Evolutionary conservation across 106 monocot species (phyloP).

Genomic region (Chionographis japonica): DNA sequence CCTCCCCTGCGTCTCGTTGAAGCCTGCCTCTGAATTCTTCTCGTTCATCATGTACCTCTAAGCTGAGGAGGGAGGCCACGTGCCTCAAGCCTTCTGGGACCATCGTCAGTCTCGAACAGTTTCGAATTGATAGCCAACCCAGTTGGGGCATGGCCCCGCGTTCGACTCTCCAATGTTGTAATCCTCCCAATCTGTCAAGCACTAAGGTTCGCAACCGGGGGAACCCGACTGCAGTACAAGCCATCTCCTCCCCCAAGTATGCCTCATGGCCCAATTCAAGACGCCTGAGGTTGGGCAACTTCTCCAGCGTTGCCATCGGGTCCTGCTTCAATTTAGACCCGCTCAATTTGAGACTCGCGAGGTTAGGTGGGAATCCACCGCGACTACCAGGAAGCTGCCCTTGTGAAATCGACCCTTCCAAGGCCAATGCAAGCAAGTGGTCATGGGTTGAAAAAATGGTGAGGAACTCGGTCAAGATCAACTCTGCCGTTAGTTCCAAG

Average conservation of each 20-base stretch:
- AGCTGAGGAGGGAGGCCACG: background rate
- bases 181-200: background rate
- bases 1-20: background rate
- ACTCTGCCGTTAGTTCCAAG: no score
- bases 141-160: background rate
- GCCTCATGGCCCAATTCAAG: background rate
- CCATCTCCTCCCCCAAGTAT: background rate
- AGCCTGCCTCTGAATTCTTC: background rate
- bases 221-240: conserved; percentile 3
- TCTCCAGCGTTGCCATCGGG: conserved; percentile 2
- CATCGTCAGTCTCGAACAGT: background rate
- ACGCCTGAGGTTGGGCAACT: conserved; percentile 1
- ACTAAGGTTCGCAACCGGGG: background rate
- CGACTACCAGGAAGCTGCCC: no score
- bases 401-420: no score
- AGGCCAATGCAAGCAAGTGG: no score
- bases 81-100: background rate
- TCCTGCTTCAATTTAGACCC: background rate
- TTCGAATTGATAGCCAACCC: background rate
- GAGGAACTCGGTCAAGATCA: no score
- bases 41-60: background rate
- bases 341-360: background rate
- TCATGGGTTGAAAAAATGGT: no score
- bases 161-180: background rate
- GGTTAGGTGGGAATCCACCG: background rate